Percentiles rank a stretch among this genome's conserved stretches.
phyloP scores from a whole-genome alignment of 116 monocot species.

The Thalassia testudinum region DNA sequence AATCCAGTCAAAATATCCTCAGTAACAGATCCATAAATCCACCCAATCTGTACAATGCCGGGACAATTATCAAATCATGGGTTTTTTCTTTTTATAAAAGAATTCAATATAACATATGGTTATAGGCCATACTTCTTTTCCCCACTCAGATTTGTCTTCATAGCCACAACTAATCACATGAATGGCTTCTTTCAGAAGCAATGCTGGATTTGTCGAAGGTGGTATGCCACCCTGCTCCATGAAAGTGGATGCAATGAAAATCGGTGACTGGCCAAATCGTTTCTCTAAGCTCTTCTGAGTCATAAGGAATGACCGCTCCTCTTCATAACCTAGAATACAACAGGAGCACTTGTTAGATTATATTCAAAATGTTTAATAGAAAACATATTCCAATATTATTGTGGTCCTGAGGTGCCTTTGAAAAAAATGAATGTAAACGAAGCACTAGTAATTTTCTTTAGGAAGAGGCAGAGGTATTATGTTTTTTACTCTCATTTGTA shows the following conservation, averaged over 20 bases:
- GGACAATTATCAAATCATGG: constrained; percentile 4
- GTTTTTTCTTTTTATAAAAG: constrained; percentile 9
- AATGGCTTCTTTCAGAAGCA: constrained; percentile 62
- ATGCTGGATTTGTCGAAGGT: constrained; percentile 53
- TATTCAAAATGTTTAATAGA: not conserved
- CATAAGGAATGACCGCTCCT: constrained; percentile 45
- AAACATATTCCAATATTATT: not conserved
- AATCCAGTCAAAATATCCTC: constrained; percentile 74
- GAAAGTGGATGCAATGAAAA: constrained; percentile 67
- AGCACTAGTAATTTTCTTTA: too few relatives aligned
- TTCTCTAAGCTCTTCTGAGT: constrained; percentile 67
- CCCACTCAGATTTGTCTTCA: constrained; percentile 76
- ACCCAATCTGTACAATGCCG: constrained; percentile 33
- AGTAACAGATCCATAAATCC: constrained; percentile 73
- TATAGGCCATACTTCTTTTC: constrained; percentile 36
- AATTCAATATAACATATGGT: constrained; percentile 12
- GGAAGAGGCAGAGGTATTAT: too few relatives aligned
- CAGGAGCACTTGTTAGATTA: too few relatives aligned
- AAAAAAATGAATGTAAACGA: too few relatives aligned
- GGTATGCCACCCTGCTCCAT: constrained; percentile 69
- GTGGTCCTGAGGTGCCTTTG: not conserved
- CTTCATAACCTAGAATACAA: constrained; percentile 35
- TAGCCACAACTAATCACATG: constrained; percentile 80
- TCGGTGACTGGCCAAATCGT: constrained; percentile 61
- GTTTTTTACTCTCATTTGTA: too few relatives aligned